Evolutionary conservation across 1,284 basidiomycete species (phyloP).

Genomic region (Pseudozyma sp.): DNA sequence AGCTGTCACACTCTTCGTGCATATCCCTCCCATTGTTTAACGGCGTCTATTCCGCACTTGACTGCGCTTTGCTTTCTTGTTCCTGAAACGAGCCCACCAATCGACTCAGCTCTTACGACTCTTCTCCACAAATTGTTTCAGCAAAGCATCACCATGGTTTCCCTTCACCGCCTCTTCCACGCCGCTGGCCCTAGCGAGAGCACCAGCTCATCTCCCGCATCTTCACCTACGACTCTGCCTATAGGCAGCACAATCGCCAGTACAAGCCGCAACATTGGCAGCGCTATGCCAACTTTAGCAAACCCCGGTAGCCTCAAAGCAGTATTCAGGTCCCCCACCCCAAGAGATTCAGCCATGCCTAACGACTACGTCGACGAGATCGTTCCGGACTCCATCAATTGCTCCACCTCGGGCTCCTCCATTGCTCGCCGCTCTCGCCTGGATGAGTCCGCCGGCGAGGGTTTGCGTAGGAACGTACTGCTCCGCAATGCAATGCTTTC

Average conservation of each 20-base stretch:
- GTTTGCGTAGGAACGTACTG: conserved; percentile 47
- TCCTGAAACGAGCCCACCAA: neutral
- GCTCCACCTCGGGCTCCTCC: conserved; percentile 13
- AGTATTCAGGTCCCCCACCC: conserved; percentile 9
- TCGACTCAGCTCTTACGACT: conserved; percentile 21
- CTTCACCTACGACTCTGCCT: conserved; percentile 10
- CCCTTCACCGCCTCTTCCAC: conserved; percentile 24
- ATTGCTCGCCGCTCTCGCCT: conserved; percentile 32
- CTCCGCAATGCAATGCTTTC: conserved; percentile 54
- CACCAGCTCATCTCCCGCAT: neutral
- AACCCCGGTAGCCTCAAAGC: conserved; percentile 36
- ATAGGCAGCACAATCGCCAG: neutral
- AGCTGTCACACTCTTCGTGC: conserved; percentile 3
- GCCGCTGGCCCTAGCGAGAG: neutral
- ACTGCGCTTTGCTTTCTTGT: neutral
- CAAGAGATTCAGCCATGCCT: neutral
- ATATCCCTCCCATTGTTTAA: conserved; percentile 1
- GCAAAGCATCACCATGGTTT: conserved; percentile 19
- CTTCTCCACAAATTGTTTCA: neutral
- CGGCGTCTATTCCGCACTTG: neutral
- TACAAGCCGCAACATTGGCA: conserved; percentile 10
- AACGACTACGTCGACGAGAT: conserved; percentile 32
- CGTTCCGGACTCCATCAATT: conserved; percentile 15
- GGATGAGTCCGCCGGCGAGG: conserved; percentile 51
- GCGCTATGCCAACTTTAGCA: conserved; percentile 9